Evolutionary conservation across 768 basidiomycete species (phyloP).

Genomic region (Amanita exitialis): DNA sequence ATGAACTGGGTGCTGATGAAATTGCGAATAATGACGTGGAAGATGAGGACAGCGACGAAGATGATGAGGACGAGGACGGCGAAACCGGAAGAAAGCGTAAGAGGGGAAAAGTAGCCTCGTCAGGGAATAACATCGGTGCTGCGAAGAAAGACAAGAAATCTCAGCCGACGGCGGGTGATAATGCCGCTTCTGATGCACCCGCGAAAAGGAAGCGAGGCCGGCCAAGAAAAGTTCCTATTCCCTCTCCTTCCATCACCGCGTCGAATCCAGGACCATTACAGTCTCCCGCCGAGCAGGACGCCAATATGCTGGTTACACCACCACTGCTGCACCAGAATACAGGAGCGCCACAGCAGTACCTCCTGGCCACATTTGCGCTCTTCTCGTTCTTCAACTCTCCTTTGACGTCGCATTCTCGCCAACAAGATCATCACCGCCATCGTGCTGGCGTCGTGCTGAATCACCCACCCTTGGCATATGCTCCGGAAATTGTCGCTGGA

Average conservation of each 20-base stretch:
- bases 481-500: constrained; percentile 21
- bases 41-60: constrained; percentile 49
- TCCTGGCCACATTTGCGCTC: constrained; percentile 74
- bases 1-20: constrained; percentile 53
- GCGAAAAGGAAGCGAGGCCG: constrained; percentile 83
- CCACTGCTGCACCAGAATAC: constrained; percentile 12
- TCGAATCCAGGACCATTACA: constrained; percentile 12
- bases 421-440: constrained; percentile 23
- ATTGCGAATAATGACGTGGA: constrained; percentile 41
- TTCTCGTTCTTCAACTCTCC: constrained; percentile 84
- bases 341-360: constrained; percentile 44
- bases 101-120: constrained; percentile 39
- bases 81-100: constrained; percentile 51
- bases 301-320: constrained; percentile 3
- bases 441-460: constrained; percentile 52
- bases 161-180: constrained; percentile 11
- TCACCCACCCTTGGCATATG: constrained; percentile 20
- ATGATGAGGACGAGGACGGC: constrained; percentile 32
- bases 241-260: constrained; percentile 27
- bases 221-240: constrained; percentile 59
- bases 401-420: constrained; percentile 32
- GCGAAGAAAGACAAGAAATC: constrained; percentile 32
- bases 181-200: constrained; percentile 19
- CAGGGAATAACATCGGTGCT: constrained; percentile 8
- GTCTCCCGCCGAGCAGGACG: constrained; percentile 11